A percentile compares a stretch with the other conserved stretches of the same genome.
Conservation (phyloP, 805 yeast species). For the Cyberlindnera bimundalis region DNA sequence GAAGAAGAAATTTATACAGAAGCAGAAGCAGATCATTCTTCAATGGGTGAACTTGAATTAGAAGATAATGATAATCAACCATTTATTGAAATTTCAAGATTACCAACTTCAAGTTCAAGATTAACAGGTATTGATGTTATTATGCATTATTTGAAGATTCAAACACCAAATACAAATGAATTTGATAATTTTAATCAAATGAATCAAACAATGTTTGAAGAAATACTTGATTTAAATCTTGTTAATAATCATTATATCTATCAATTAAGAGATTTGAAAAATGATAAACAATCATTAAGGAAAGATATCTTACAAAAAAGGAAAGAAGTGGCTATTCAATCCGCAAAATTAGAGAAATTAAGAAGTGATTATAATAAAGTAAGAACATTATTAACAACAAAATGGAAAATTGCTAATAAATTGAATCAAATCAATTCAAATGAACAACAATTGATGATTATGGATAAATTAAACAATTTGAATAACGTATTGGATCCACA, state of each 20-base stretch:
- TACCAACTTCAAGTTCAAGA: slow-evolving; percentile 19
- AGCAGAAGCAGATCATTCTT: slow-evolving; percentile 5
- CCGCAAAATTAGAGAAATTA: slow-evolving; percentile 25
- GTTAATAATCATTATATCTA: slow-evolving; percentile 32
- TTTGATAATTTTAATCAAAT: slow-evolving; percentile 22
- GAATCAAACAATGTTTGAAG: slow-evolving; percentile 29
- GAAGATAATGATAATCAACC: slow-evolving; percentile 3
- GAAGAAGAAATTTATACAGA: slow-evolving; percentile 1
- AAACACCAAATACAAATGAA: slow-evolving; percentile 6
- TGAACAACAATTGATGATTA: neutral
- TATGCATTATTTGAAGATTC: slow-evolving; percentile 12
- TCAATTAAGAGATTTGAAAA: slow-evolving; percentile 29
- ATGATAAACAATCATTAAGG: slow-evolving; percentile 31
- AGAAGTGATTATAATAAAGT: slow-evolving; percentile 25
- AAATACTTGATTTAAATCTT: slow-evolving; percentile 34
- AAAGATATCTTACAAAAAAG: slow-evolving; percentile 29
- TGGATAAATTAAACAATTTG: slow-evolving; percentile 28
- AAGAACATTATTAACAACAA: slow-evolving; percentile 14
- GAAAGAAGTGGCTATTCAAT: slow-evolving; percentile 25
- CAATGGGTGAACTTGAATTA: slow-evolving; percentile 5
- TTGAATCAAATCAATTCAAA: slow-evolving; percentile 5
- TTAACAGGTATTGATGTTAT: slow-evolving; percentile 22
- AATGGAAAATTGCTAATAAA: slow-evolving; percentile 20
- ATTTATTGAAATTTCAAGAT: slow-evolving; percentile 26
- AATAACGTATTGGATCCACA: slow-evolving; percentile 29